Evolutionary conservation across 1,139 yeast genomes (phyloP), one percentile per base, ranked within the genome.

Genomic region (Yamadazyma diospyri): DNA sequence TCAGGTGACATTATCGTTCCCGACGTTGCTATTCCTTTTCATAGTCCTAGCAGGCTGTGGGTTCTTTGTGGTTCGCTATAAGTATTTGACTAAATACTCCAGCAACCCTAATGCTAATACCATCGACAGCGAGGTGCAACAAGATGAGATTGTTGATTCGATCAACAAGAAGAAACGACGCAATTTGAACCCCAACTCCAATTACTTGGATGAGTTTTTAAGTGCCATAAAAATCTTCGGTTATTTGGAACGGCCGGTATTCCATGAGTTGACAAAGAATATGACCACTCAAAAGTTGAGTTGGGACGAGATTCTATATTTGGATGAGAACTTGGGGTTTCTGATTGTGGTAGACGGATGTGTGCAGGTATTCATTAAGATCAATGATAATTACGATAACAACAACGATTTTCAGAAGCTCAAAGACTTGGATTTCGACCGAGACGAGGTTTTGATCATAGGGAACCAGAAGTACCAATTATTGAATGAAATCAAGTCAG

Each of bases 191-290:
- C 39, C 54, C 16, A 45, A 53, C 10, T 39, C 59, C 2, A 67
- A 67, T 40, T 89, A 88, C 51, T 63, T 92, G 37, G 97, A 92
- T 53, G 95, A 89, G 51, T 92, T 92, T 47, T 61, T 92, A 30
- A 74, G 85, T 35, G 97, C 97, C 1, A 86, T 92, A 43, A 88
- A 87, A 57, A 86, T 92, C 13, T 92, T 92, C 61, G 98, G 98
- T 1, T 89, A 89, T 55, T 64, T 92, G 35, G 98, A 92, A 46
- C 72, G 82, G 38, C 83, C 85, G 1, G 97, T 92, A 2, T 89
- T 92, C 54, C 94, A 89, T 51, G 97, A 89, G 50, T 68, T 92
- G 45, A 89, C 97, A 5, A 82, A 85, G 49, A 85, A 84, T 40
- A 85, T 92, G 89, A 84, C 86, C 32, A 92, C 97, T 1, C 89